These are phyloP conservation scores for Blastobotrys raffinosifermentans DNA, from an alignment of 1,139 yeast species.

Conservation along the genomic window DNA sequence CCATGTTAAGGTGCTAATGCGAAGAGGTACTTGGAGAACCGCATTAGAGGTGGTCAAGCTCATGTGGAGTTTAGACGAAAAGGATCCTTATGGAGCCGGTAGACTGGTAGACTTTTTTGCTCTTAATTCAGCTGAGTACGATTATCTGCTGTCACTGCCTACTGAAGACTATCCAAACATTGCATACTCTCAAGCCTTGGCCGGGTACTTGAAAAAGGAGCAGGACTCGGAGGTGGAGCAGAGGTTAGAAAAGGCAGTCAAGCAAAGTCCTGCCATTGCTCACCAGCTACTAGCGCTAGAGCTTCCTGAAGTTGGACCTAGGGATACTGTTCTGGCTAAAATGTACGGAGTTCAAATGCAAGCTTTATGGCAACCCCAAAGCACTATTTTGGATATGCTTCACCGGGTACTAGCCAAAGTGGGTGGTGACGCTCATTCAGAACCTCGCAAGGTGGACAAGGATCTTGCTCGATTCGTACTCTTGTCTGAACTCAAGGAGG, in stretches of 20 bases:
- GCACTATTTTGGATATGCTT: conserved; percentile 15
- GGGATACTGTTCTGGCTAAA: conserved; percentile 11
- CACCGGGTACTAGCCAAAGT: conserved; percentile 11
- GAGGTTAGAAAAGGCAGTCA: background rate
- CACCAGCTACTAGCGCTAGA: background rate
- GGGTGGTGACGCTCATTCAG: conserved; percentile 8
- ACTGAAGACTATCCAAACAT: conserved; percentile 67
- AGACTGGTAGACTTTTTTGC: conserved; percentile 79
- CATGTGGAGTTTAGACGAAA: conserved; percentile 53
- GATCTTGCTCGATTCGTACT: conserved; percentile 25
- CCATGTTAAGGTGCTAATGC: conserved; percentile 64
- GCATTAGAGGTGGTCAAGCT: conserved; percentile 72
- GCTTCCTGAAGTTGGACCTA: too few species aligned
- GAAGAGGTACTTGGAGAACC: conserved; percentile 69
- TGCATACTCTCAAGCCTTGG: conserved; percentile 60
- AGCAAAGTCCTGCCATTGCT: conserved; percentile 1
- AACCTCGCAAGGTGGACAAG: conserved; percentile 15
- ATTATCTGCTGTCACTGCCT: conserved; percentile 43
- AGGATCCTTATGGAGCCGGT: conserved; percentile 81
- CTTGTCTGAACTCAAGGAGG: conserved; percentile 24
- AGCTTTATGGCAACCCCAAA: conserved; percentile 22
- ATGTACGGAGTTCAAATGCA: conserved; percentile 24
- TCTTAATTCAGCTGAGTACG: conserved; percentile 57
- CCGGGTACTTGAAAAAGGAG: conserved; percentile 26
- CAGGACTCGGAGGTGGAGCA: background rate